A percentile compares a stretch with the other conserved stretches of the same genome.
phyloP scores from a whole-genome alignment of 2,329 filamentous ascomycete species.

The Didymellaceae sp. region DNA sequence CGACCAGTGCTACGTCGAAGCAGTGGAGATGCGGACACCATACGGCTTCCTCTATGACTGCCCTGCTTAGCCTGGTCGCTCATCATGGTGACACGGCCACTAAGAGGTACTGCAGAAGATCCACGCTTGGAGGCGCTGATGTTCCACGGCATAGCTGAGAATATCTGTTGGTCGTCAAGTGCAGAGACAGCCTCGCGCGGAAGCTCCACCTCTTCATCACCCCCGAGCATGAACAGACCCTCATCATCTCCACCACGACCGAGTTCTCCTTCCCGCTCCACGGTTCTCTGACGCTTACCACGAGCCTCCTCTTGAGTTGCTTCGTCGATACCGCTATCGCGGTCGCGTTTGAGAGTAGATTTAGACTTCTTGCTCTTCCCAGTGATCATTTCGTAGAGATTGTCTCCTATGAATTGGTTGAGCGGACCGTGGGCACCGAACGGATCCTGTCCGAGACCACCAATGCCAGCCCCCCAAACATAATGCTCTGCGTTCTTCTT shows the following conservation, averaged over 20 bases:
- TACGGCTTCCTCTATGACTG: conserved; percentile 51
- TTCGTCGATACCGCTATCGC: conserved; percentile 45
- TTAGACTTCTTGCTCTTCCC: conserved; percentile 42
- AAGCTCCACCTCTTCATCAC: conserved; percentile 66
- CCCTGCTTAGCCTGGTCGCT: conserved; percentile 47
- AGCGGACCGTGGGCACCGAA: conserved; percentile 53
- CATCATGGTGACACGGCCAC: conserved; percentile 51
- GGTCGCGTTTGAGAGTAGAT: conserved; percentile 41
- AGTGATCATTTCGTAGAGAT: conserved; percentile 58
- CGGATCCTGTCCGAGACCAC: conserved; percentile 56
- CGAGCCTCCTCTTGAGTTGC: conserved; percentile 42
- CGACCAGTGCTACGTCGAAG: conserved; percentile 55
- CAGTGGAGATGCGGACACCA: conserved; percentile 67
- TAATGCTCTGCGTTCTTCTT: conserved; percentile 70
- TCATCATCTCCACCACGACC: conserved; percentile 48
- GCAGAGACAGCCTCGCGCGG: conserved; percentile 71
- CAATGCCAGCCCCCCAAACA: conserved; percentile 64
- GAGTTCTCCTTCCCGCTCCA: conserved; percentile 42
- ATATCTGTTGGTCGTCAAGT: conserved; percentile 71
- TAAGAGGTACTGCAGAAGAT: conserved; percentile 53
- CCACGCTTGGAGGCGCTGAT: conserved; percentile 61
- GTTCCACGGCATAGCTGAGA: conserved; percentile 74
- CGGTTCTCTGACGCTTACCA: conserved; percentile 41
- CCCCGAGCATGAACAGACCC: conserved; percentile 31
- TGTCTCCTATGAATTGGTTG: conserved; percentile 64